Percentiles rank a stretch among this genome's conserved stretches.
These are phyloP conservation scores for Pterula multifida DNA, from an alignment of 1,284 basidiomycete genomes.

Conservation along the genomic window DNA sequence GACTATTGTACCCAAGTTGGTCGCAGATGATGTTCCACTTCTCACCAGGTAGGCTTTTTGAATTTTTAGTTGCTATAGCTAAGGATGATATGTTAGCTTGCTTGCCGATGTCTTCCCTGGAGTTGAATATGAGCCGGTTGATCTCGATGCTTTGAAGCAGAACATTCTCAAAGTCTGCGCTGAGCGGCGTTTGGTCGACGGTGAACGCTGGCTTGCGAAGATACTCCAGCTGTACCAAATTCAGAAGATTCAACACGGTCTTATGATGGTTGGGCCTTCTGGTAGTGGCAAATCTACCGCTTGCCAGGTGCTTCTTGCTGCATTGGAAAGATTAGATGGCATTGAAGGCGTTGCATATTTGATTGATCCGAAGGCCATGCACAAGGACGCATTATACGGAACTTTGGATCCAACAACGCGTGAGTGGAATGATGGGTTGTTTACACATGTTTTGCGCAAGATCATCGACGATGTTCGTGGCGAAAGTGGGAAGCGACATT, in stretches of 20 bases:
- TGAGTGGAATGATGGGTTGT: slow-evolving; percentile 99
- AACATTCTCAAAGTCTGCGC: slow-evolving; percentile 83
- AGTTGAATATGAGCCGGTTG: slow-evolving; percentile 81
- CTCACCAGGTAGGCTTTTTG: slow-evolving; percentile 58
- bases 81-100: slow-evolving; percentile 38
- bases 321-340: slow-evolving; percentile 86
- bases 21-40: slow-evolving; percentile 93
- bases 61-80: not conserved
- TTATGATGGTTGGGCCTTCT: slow-evolving; percentile 99
- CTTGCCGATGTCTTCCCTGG: slow-evolving; percentile 97
- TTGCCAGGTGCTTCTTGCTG: slow-evolving; percentile 89
- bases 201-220: slow-evolving; percentile 90
- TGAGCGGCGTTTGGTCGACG: slow-evolving; percentile 76
- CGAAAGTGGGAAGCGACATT: slow-evolving; percentile 93
- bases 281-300: slow-evolving; percentile 97
- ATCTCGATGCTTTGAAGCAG: slow-evolving; percentile 75
- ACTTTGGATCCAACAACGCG: slow-evolving; percentile 95
- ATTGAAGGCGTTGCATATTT: slow-evolving; percentile 91
- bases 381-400: slow-evolving; percentile 96
- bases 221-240: slow-evolving; percentile 98
- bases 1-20: slow-evolving; percentile 96
- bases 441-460: slow-evolving; percentile 95
- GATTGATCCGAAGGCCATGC: slow-evolving; percentile 98
- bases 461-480: slow-evolving; percentile 98
- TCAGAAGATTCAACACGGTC: slow-evolving; percentile 97